phyloP scores from a whole-genome alignment of 78 protist species.

The Polysphondylium violaceum region DNA sequence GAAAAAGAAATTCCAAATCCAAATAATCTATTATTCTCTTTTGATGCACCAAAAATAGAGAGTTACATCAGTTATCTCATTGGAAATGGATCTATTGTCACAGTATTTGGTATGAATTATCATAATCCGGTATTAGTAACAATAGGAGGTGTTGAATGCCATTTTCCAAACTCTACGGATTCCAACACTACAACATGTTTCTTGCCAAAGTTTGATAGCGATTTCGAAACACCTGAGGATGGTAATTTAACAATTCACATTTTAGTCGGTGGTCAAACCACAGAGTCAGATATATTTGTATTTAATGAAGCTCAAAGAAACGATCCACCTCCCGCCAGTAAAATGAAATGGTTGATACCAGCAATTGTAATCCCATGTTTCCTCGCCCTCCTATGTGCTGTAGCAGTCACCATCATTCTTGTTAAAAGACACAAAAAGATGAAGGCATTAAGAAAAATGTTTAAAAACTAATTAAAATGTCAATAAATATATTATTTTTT shows the following conservation, averaged over 20 bases:
- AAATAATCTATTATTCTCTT: neutral
- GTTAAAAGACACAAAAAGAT: constrained; percentile 1
- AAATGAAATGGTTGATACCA: constrained; percentile 39
- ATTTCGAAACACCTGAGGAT: too few relatives aligned
- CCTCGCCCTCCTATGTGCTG: neutral
- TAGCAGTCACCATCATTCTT: neutral
- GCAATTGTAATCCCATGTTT: constrained; percentile 26
- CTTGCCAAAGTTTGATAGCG: too few relatives aligned
- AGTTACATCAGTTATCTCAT: neutral
- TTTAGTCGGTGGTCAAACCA: too few relatives aligned
- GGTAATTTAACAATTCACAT: too few relatives aligned
- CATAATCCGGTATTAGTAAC: neutral
- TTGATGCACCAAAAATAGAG: neutral
- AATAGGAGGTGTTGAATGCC: neutral
- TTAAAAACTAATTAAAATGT: neutral
- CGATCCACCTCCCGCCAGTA: too few relatives aligned
- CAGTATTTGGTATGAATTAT: neutral
- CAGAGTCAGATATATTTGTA: too few relatives aligned
- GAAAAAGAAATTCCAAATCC: neutral
- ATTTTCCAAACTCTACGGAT: neutral
- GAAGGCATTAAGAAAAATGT: constrained; percentile 5
- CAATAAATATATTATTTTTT: too few relatives aligned
- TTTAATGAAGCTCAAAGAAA: too few relatives aligned
- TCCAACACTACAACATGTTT: neutral
- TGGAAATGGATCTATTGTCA: neutral